These are phyloP conservation scores for Mycena sp. DNA, from an alignment of 1,284 basidiomycete species.

Conservation along the genomic window DNA sequence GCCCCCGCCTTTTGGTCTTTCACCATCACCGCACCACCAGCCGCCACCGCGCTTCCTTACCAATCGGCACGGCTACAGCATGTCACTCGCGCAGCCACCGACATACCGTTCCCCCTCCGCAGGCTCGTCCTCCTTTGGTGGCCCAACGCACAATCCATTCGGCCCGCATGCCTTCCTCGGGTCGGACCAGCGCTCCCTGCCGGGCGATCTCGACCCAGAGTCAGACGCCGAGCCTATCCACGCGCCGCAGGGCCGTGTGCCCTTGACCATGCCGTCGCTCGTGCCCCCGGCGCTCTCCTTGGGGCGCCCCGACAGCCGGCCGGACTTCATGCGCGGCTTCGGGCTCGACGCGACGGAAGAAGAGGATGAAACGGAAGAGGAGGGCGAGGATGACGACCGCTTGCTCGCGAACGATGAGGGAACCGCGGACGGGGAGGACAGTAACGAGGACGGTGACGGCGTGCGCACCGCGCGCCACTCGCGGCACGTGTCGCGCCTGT, in stretches of 20 bases:
- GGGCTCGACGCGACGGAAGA: conserved; percentile 82
- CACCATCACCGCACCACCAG: conserved; percentile 60
- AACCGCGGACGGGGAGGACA: conserved; percentile 40
- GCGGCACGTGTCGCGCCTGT: conserved; percentile 73
- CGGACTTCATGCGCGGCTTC: conserved; percentile 81
- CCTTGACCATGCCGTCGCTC: conserved; percentile 49
- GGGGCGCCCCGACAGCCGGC: conserved; percentile 55
- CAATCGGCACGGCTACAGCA: conserved; percentile 72
- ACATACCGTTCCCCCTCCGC: conserved; percentile 52
- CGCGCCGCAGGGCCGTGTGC: conserved; percentile 70
- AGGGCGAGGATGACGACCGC: conserved; percentile 30
- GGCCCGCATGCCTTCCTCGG: conserved; percentile 62
- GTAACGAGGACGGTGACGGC: conserved; percentile 36
- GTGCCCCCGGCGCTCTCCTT: conserved; percentile 50
- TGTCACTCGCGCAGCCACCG: conserved; percentile 72
- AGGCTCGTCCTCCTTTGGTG: conserved; percentile 39
- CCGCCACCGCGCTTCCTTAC: conserved; percentile 51
- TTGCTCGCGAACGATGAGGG: conserved; percentile 35
- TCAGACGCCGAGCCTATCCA: conserved; percentile 44
- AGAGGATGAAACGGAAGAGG: conserved; percentile 58
- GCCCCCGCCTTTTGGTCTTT: conserved; percentile 54
- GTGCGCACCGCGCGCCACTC: conserved; percentile 57
- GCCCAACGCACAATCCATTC: conserved; percentile 64
- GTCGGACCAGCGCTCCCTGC: conserved; percentile 51
- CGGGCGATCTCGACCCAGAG: conserved; percentile 5